These are phyloP conservation scores for Psophocarpus tetragonolobus DNA, from an alignment of 306 rosid species.

Conservation along the genomic window DNA sequence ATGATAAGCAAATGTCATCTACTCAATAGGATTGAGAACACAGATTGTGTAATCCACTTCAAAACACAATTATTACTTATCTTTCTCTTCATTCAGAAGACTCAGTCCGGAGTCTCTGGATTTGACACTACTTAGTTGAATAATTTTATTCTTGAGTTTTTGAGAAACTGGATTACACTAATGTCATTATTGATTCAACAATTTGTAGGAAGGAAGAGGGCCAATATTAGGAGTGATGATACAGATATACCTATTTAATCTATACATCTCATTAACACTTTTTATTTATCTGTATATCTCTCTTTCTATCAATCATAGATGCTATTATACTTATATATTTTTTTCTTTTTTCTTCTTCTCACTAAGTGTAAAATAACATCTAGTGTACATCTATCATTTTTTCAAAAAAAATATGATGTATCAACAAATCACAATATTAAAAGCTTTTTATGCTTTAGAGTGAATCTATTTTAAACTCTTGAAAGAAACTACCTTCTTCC, in stretches of 20 bases:
- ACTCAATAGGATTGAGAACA: neutral
- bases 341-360: no score
- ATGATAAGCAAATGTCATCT: neutral
- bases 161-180: neutral
- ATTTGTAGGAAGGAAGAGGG: neutral
- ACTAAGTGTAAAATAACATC: no score
- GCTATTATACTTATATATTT: no score
- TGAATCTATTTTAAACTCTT: slow-evolving; percentile 11
- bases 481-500: slow-evolving; percentile 65
- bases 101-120: neutral
- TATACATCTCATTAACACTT: no score
- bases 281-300: no score
- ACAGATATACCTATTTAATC: no score
- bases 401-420: no score
- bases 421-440: neutral
- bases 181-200: neutral
- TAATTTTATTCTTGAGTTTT: neutral
- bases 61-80: neutral
- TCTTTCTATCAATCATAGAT: no score
- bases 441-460: neutral
- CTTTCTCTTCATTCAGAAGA: neutral
- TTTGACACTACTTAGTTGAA: neutral
- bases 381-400: no score
- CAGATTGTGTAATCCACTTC: neutral
- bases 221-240: no score